phyloP scores from a whole-genome alignment of 139 green algal genomes.

The Chlorella sorokiniana region DNA sequence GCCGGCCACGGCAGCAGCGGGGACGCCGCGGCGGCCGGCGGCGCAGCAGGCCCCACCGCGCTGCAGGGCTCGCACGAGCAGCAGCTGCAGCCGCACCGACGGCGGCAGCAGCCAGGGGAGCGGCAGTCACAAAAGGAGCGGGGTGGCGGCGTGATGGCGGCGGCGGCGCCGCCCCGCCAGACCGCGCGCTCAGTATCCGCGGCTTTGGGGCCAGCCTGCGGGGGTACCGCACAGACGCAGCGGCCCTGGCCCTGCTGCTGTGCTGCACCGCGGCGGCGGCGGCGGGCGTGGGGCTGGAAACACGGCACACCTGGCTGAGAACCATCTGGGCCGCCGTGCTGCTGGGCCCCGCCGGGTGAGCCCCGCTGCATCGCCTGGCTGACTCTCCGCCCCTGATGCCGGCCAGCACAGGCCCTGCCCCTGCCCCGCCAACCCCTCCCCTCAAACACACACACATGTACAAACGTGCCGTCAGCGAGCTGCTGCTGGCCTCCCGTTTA shows the following conservation, averaged over 20 bases:
- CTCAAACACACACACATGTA: too few species aligned
- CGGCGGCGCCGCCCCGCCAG: background rate
- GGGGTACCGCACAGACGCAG: constrained; percentile 24
- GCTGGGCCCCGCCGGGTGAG: constrained; percentile 52
- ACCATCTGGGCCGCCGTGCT: constrained; percentile 41
- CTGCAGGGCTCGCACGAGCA: too few species aligned
- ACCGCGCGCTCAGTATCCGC: background rate
- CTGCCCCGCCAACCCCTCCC: too few species aligned
- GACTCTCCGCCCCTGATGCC: background rate
- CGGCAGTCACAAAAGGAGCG: background rate
- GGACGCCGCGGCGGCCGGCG: too few species aligned
- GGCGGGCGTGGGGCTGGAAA: constrained; percentile 26
- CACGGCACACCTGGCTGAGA: constrained; percentile 32
- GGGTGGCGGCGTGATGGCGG: background rate
- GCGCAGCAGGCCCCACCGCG: background rate
- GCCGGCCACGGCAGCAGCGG: too few species aligned
- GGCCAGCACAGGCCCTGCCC: background rate
- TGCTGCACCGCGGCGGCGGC: constrained; percentile 4
- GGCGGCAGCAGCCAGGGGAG: background rate
- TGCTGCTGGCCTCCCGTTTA: background rate
- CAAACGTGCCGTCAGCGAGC: background rate
- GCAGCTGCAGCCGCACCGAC: background rate
- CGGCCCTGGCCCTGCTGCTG: constrained; percentile 28
- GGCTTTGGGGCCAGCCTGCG: background rate
- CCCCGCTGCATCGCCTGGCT: background rate